Percentiles rank a stretch among this genome's conserved stretches.
Conservation (phyloP, 805 yeast species). For the Blastobotrys peoriensis region DNA sequence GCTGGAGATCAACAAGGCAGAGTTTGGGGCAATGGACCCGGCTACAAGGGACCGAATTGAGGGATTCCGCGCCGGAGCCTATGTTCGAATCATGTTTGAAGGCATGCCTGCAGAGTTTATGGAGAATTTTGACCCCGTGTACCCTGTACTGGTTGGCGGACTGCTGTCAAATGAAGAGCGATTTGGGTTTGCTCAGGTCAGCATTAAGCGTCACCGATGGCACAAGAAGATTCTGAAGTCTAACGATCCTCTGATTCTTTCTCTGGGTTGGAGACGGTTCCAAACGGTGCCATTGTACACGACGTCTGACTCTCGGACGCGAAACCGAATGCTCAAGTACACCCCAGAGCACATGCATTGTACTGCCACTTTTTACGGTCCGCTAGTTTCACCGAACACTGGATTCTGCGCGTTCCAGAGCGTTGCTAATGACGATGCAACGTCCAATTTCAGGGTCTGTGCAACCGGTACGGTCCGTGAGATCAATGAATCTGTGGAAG, state of each 20-base stretch:
- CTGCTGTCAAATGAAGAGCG: constrained; percentile 83
- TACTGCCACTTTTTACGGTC: constrained; percentile 94
- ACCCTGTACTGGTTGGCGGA: constrained; percentile 87
- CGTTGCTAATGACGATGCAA: constrained; percentile 75
- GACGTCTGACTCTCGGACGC: constrained; percentile 93
- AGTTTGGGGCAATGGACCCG: constrained; percentile 57
- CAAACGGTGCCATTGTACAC: constrained; percentile 95
- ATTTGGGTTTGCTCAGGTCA: constrained; percentile 86
- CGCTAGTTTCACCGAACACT: constrained; percentile 93
- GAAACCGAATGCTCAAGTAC: constrained; percentile 96
- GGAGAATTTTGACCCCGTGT: constrained; percentile 77
- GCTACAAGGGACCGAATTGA: constrained; percentile 77
- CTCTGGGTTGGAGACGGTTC: constrained; percentile 97
- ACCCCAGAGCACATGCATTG: constrained; percentile 98
- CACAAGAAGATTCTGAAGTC: constrained; percentile 92
- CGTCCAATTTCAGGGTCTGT: constrained; percentile 88
- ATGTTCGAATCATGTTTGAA: constrained; percentile 83
- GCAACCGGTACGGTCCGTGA: constrained; percentile 97
- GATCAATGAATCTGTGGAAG: constrained; percentile 80
- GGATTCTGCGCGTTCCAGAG: constrained; percentile 94
- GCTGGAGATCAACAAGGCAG: constrained; percentile 81
- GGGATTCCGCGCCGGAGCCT: constrained; percentile 90
- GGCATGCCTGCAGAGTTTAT: constrained; percentile 83
- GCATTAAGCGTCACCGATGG: constrained; percentile 98
- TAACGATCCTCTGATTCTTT: constrained; percentile 88